phyloP scores from a whole-genome alignment of 805 yeast genomes.

The Lipomyces orientalis region DNA sequence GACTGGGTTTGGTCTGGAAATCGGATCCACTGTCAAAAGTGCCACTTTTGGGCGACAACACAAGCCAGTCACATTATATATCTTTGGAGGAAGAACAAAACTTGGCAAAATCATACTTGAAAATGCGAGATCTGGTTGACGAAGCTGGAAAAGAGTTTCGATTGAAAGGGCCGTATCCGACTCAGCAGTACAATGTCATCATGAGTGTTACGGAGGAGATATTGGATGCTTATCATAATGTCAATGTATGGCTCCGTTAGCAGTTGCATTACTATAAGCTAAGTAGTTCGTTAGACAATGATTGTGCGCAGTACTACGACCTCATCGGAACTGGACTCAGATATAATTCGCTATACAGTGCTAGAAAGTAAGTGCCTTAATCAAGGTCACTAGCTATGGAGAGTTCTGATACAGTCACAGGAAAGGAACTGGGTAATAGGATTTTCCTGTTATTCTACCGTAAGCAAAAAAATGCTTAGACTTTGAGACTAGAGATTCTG shows the following conservation, averaged over 20 bases:
- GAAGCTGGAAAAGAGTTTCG: slow-evolving; percentile 61
- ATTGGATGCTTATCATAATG: slow-evolving; percentile 75
- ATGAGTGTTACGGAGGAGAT: slow-evolving; percentile 65
- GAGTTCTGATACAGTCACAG: background rate
- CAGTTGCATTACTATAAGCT: background rate
- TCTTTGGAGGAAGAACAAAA: slow-evolving; percentile 29
- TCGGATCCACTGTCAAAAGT: slow-evolving; percentile 63
- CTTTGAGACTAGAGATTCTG: background rate
- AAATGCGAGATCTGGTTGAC: slow-evolving; percentile 35
- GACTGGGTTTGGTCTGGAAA: slow-evolving; percentile 83
- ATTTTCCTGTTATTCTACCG: slow-evolving; percentile 74
- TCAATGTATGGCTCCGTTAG: slow-evolving; percentile 65
- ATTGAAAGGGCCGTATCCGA: slow-evolving; percentile 74
- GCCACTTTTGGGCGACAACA: background rate
- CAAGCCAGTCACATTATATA: slow-evolving; percentile 14
- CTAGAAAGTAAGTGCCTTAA: slow-evolving; percentile 41
- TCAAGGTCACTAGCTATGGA: background rate
- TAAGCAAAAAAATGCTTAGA: slow-evolving; percentile 39
- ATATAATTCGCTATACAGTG: slow-evolving; percentile 60
- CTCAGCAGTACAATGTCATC: slow-evolving; percentile 55
- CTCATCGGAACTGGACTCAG: slow-evolving; percentile 59
- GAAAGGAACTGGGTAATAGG: slow-evolving; percentile 66
- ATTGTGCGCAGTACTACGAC: slow-evolving; percentile 66
- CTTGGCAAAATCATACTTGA: slow-evolving; percentile 38
- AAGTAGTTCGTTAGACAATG: slow-evolving; percentile 45